Evolutionary conservation across 192 early-diverging fungal genomes (phyloP).

Genomic region (Gonapodya prolifera): DNA sequence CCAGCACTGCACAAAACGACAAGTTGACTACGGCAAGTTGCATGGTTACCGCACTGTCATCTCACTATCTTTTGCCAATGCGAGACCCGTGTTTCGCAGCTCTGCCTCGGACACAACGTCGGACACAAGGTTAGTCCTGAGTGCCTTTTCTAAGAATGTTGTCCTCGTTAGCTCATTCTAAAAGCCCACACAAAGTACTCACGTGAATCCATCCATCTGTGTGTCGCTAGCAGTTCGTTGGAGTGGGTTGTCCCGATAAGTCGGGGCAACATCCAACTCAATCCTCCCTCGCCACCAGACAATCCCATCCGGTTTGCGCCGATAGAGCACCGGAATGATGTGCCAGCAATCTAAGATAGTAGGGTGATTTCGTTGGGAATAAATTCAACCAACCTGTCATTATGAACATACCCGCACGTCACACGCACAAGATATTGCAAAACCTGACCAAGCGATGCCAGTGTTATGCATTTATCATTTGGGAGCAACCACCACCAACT

Average conservation of each 20-base stretch:
- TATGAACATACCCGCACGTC: neutral
- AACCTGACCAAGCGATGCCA: neutral
- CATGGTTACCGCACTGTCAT: neutral
- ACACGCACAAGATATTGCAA: neutral
- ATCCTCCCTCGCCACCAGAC: neutral
- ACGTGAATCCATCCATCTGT: neutral
- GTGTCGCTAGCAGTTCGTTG: neutral
- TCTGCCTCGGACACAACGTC: neutral
- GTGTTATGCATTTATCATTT: no score
- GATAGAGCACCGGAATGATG: neutral
- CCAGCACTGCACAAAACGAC: neutral
- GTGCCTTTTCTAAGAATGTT: neutral
- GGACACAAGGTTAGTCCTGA: neutral
- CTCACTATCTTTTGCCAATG: neutral
- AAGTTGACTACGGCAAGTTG: neutral
- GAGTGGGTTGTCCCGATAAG: neutral
- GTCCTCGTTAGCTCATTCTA: neutral
- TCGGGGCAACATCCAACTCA: neutral
- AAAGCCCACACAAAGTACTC: neutral
- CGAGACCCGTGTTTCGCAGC: neutral
- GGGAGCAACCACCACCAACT: neutral
- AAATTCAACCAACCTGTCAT: neutral
- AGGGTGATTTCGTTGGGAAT: neutral
- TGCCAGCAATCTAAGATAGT: neutral
- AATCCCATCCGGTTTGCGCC: conserved; percentile 3